Conservation (phyloP, 139 green algal species). For the Pseudopediastrum boryanum region DNA sequence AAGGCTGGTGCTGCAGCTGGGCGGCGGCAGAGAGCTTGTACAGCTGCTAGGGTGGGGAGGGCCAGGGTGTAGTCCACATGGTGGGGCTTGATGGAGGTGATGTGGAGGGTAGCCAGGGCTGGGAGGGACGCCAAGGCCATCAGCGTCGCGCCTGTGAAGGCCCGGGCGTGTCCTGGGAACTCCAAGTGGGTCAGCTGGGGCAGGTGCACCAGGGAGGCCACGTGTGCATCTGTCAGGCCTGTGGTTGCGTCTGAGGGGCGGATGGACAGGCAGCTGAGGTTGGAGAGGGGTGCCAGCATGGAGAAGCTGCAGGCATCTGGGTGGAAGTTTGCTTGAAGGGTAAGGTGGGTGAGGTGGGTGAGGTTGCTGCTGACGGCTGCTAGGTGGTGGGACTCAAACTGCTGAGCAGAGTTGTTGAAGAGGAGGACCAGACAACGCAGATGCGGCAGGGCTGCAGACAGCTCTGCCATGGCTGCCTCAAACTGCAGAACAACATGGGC, state of each 20-base stretch:
- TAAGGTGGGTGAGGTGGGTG: conserved; percentile 6
- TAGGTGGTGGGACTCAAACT: conserved; percentile 30
- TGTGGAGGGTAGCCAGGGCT: background rate
- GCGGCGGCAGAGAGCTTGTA: conserved; percentile 12
- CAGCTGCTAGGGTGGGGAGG: conserved; percentile 13
- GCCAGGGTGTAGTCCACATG: conserved; percentile 29
- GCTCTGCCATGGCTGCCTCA: conserved; percentile 15
- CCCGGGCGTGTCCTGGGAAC: conserved; percentile 37
- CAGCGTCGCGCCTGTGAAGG: conserved; percentile 27
- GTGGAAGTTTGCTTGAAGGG: conserved; percentile 29
- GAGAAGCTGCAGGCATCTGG: conserved; percentile 24
- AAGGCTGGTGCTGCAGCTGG: background rate
- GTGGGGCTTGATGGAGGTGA: conserved; percentile 16
- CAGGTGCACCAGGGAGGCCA: conserved; percentile 13
- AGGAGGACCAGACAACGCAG: conserved; percentile 17
- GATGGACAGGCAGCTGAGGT: conserved; percentile 4
- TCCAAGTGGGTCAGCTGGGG: background rate
- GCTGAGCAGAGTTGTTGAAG: conserved; percentile 40
- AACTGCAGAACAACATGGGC: too few species aligned
- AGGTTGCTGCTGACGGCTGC: background rate
- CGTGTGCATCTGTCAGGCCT: conserved; percentile 9
- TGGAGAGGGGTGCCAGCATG: conserved; percentile 8
- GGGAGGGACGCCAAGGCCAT: conserved; percentile 14
- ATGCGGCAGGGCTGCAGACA: background rate
- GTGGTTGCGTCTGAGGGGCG: conserved; percentile 20